Base-by-base conservation (phyloP, 1,284 basidiomycete species). In the Austropuccinia psidii region DNA sequence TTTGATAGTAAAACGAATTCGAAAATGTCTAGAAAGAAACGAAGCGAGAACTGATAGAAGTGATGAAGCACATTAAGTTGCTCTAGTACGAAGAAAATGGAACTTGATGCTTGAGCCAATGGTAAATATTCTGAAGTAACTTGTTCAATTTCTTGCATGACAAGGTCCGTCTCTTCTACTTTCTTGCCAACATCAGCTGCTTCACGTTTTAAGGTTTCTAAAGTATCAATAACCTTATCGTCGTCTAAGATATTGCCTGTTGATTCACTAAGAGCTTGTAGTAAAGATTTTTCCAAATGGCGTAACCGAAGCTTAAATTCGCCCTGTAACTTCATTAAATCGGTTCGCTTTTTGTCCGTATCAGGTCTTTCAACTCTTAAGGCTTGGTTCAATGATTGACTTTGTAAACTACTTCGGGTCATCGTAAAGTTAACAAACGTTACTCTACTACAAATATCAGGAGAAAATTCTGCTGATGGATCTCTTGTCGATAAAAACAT, bases 391-490 rank as follows among this genome's bases (percentile, higher is more conserved):
- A 98, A 86, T 0, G 94, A 96, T 82, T 98, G 96, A 76, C 93
- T 97, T 82, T 98, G 95, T 43, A 99, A 85, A 85, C 93, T 97
- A 81, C 93, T 93, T 75, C 94, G 87, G 0, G 96, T 99, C 92
- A 98, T 98, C 19, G 95, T 98, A 82, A 99, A 99, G 84, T 99
- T 99, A 84, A 98, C 95, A 80, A 99, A 97, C 0, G 95, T 96
- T 43, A 98, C 96, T 75, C 96, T 88, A 83, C 93, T 96, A 85
- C 95, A 98, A 76, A 99, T 93, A 80, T 98, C 95, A 0, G 96
- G 93, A 24, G 95, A 91, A 82, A 98, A 97, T 79, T 97, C 93
- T 76, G 97, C 90, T 0, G 93, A 95, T 0, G 97, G 94, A 81
- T 98, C 94, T 29, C 95, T 86, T 8, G 96, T 99, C 2, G 96